Base-by-base conservation (phyloP, 352 stramenopile species). In the Globisporangium cederbergense region DNA sequence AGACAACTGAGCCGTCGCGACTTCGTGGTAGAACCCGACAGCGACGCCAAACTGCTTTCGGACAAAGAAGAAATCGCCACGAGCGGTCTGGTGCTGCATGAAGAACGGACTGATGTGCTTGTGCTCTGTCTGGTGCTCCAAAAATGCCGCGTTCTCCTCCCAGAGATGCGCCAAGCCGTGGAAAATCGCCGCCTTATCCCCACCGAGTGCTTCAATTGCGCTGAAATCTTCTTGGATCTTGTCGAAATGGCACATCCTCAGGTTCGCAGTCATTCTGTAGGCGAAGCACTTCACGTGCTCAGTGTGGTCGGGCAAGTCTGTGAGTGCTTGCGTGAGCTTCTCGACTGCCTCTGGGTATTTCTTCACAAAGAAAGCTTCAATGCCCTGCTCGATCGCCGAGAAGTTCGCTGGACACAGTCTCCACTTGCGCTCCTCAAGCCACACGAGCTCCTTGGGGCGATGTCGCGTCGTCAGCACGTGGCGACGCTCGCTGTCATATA, bases 121-220 rank as follows among this genome's bases (percentile, higher is more conserved):
- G 49, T 79, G 70, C 50, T 76, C 51, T 49, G 70, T 65, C 52
- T 85, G 72, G 11, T 72, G 64, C 16, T 74, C 68, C 20, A 89
- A 57, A 56, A 82, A 88, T 54, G 72, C 80, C 3, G 79, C 78
- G 13, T 74, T 85, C 51, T 91, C 83, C 38, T 83, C 76, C 80
- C 80, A 91, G 10, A 91, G 52, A 36, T 91, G 83, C 32, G 80
- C 76, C 10, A 91, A 65, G 1, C 83, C 83, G 43, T 91, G 80
- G 59, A 91, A 91, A 42, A 91, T 89, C 20, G 83, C 81, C 18
- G 80, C 83, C 60, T 91, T 91, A 60, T 89, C 80, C 0, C 83
- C 80, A 2, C 83, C 83, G 18, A 89, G 70, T 14, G 56, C 66
- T 56, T 88, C 73, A 50, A 91, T 83, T 6, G 74, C 65, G 9